Percentiles rank a stretch among this genome's conserved stretches.
These are phyloP conservation scores for Scheffersomyces illinoinensis DNA, from an alignment of 1,139 yeast genomes.

Conservation along the genomic window DNA sequence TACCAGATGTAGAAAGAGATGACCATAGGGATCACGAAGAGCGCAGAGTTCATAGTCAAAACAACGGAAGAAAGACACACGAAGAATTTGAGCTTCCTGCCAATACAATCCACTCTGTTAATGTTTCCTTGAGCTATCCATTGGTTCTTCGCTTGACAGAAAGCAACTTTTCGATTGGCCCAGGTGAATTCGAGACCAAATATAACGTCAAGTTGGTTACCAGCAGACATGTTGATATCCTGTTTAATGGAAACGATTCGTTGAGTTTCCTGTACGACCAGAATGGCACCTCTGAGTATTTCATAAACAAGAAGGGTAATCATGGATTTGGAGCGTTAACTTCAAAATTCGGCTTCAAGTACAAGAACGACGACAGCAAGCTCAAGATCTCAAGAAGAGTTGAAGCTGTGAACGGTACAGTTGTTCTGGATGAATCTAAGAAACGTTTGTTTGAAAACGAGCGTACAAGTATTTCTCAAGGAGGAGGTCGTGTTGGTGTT, in stretches of 20 bases:
- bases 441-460: too few species aligned
- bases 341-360: slow-evolving; percentile 38
- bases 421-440: slow-evolving; percentile 23
- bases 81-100: neutral
- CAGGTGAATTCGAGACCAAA: slow-evolving; percentile 17
- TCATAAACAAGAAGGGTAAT: slow-evolving; percentile 49
- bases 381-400: slow-evolving; percentile 41
- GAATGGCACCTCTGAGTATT: slow-evolving; percentile 50
- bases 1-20: neutral
- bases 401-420: slow-evolving; percentile 38
- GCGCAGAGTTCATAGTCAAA: neutral
- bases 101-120: neutral
- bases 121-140: slow-evolving; percentile 22
- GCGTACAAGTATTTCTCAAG: too few species aligned
- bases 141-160: slow-evolving; percentile 16
- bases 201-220: slow-evolving; percentile 18
- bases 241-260: slow-evolving; percentile 18
- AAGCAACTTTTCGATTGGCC: slow-evolving; percentile 6
- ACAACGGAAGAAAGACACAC: neutral
- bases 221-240: neutral
- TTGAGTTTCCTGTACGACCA: slow-evolving; percentile 24
- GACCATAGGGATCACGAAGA: neutral
- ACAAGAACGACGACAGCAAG: slow-evolving; percentile 26
- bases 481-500: too few species aligned
- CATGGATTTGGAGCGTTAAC: slow-evolving; percentile 47